These are phyloP conservation scores for Panicum miliaceum DNA, from an alignment of 176 grass and related monocot genomes.

Conservation along the genomic window DNA sequence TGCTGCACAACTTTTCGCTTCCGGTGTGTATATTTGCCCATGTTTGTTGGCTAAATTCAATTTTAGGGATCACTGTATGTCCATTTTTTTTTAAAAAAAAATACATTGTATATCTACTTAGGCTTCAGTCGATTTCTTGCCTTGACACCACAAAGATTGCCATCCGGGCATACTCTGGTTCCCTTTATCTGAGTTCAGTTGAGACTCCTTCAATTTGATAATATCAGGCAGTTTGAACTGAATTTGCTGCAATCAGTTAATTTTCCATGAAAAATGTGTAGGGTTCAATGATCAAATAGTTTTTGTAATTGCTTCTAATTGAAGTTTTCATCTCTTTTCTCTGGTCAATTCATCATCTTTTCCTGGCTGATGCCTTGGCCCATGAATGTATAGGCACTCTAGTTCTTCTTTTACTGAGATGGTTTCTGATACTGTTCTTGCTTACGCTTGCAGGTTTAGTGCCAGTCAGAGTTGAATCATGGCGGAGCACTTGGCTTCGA, in stretches of 20 bases:
- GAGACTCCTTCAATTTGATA: background rate
- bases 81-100: background rate
- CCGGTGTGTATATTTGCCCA: background rate
- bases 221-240: background rate
- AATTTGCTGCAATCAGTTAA: background rate
- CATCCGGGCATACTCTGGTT: background rate
- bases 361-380: background rate
- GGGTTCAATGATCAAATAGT: background rate
- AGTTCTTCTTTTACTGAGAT: background rate
- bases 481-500: background rate
- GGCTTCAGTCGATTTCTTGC: background rate
- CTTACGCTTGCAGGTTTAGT: constrained; percentile 22
- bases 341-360: background rate
- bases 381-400: background rate
- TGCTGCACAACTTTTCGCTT: background rate
- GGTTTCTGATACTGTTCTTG: background rate
- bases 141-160: background rate
- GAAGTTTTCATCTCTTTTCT: background rate
- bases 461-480: background rate
- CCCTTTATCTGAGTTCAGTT: background rate
- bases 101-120: background rate
- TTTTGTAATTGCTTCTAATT: background rate
- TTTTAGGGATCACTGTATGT: background rate
- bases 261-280: background rate
- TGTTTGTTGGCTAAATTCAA: background rate